Conservation (phyloP, 345 rosid genomes). For the Microcos paniculata region DNA sequence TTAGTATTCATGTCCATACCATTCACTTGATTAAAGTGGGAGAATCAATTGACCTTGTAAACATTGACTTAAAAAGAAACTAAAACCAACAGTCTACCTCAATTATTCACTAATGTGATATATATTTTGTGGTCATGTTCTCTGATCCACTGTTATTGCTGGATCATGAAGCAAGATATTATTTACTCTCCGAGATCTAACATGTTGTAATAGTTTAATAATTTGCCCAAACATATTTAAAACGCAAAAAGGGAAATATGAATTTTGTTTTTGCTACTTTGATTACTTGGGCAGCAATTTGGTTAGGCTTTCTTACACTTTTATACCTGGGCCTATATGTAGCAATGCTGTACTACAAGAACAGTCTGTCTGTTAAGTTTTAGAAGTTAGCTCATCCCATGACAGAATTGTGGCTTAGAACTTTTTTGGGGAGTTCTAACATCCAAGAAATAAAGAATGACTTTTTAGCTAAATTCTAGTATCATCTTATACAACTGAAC, state of each 20-base stretch:
- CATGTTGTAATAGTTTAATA: not conserved
- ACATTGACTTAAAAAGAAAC: not conserved
- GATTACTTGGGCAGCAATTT: not conserved
- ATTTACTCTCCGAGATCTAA: conserved; percentile 1
- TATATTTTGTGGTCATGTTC: not conserved
- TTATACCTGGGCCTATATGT: not conserved
- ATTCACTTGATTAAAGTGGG: not conserved
- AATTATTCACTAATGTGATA: not conserved
- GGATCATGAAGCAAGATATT: not conserved
- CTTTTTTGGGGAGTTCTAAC: not conserved
- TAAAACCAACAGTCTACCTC: not conserved
- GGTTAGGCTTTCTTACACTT: not conserved
- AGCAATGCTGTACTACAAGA: not conserved
- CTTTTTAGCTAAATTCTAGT: not conserved
- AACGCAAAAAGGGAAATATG: not conserved
- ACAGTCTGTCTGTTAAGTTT: not conserved
- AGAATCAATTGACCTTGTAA: not conserved
- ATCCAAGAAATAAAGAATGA: not conserved
- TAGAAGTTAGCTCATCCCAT: not conserved
- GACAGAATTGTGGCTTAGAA: not conserved
- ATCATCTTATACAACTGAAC: not conserved
- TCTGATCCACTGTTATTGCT: not conserved
- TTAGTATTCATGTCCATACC: not conserved
- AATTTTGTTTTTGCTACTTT: not conserved
- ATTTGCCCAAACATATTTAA: not conserved